phyloP scores from a whole-genome alignment of 192 early-diverging fungal species.

The Linderina pennispora region DNA sequence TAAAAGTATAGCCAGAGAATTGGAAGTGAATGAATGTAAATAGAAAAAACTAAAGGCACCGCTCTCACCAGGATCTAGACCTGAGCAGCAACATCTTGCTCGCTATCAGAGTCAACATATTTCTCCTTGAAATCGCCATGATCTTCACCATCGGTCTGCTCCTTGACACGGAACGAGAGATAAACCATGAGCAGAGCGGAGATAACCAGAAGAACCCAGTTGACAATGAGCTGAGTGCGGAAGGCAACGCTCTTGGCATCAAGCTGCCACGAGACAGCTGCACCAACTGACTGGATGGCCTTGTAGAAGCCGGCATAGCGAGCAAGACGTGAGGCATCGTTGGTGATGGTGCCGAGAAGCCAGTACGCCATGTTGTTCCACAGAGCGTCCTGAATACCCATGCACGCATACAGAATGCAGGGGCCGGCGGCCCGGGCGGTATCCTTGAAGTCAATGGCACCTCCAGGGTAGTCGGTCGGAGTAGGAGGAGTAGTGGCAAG shows the following conservation, averaged over 20 bases:
- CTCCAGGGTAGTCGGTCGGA: constrained; percentile 13
- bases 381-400: constrained; percentile 67
- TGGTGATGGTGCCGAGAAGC: constrained; percentile 74
- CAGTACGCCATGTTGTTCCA: constrained; percentile 72
- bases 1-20: no score
- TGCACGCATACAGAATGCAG: constrained; percentile 59
- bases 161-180: constrained; percentile 2
- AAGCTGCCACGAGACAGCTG: constrained; percentile 52
- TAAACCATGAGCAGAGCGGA: constrained; percentile 3
- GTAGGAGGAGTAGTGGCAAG: not conserved
- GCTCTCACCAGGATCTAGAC: no score
- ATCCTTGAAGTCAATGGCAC: constrained; percentile 40
- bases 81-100: no score
- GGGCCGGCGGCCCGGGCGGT: constrained; percentile 47
- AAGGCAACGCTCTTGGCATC: constrained; percentile 4
- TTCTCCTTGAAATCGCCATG: not conserved
- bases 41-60: no score
- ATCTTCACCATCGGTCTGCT: not conserved
- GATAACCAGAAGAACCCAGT: constrained; percentile 3
- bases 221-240: constrained; percentile 4
- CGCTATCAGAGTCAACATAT: no score
- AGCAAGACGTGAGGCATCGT: constrained; percentile 57
- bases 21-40: no score
- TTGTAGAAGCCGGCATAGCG: constrained; percentile 79
- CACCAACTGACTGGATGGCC: constrained; percentile 64